These are phyloP conservation scores for Triticum turgidum DNA, from an alignment of 176 grass and related monocot genomes.

Conservation along the genomic window DNA sequence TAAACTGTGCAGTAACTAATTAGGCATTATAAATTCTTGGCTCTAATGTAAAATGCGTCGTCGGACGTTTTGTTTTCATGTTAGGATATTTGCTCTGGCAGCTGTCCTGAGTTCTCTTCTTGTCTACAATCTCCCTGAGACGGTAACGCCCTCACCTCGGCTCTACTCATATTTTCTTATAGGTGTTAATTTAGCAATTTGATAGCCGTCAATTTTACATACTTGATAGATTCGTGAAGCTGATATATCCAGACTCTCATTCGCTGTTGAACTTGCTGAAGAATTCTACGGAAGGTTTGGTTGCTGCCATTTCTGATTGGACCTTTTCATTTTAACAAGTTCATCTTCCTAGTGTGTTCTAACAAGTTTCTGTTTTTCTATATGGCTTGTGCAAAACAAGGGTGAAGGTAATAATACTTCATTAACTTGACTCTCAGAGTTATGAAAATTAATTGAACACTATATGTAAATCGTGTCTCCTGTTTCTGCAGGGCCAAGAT, in stretches of 20 bases:
- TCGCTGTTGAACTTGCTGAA: constrained; percentile 94
- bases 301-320: constrained; percentile 7
- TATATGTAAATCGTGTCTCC: not conserved
- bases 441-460: not conserved
- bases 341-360: constrained; percentile 25
- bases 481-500: constrained; percentile 76
- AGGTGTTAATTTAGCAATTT: constrained; percentile 5
- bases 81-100: constrained; percentile 91
- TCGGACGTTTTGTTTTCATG: not conserved
- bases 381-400: constrained; percentile 49
- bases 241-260: constrained; percentile 91
- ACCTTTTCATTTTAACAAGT: constrained; percentile 15
- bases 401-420: constrained; percentile 90
- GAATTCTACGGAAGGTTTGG: constrained; percentile 94
- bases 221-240: constrained; percentile 83
- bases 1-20: not conserved
- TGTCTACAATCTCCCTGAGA: constrained; percentile 96
- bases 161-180: not conserved
- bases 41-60: not conserved
- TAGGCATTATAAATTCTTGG: not conserved
- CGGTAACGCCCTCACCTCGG: constrained; percentile 27
- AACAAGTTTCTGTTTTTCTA: constrained; percentile 26
- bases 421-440: not conserved
- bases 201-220: not conserved
- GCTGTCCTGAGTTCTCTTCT: constrained; percentile 92